Evolutionary conservation across 208 protist genomes (phyloP), one percentile per base, ranked within the genome.

Genomic region (Trypanosoma melophagium): DNA sequence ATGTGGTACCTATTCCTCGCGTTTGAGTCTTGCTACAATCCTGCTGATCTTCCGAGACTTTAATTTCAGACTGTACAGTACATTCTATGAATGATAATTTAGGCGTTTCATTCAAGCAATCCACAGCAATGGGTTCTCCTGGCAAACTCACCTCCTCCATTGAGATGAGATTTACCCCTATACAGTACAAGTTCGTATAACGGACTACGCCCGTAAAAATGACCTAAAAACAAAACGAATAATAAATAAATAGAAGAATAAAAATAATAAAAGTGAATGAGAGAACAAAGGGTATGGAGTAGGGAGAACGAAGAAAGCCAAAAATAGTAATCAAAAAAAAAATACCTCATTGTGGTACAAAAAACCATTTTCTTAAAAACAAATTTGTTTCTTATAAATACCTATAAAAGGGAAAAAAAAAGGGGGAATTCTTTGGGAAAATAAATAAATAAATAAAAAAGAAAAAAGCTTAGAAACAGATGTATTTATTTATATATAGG

Each of bases 261-360:
- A 44, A 44, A 14, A 44, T 14, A 44, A 14, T 44, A 44, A 44
- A 7, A 7, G 12, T 14, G 12, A 44, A 25, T 17, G 10, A 41
- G 60, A 66, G 7, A 19, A 66, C 8, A 56, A 38, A 17, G 60
- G 7, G 12, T 44, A 44, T n/a, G n/a, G n/a, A n/a, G n/a, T n/a
- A n/a, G n/a, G n/a, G n/a, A n/a, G n/a, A 44, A 44, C 40, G 12
- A 7, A 44, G 40, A 44, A 44, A 44, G 12, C 7, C 8, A 54
- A 14, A 44, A 5, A 66, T 59, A 22, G 60, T 59, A 40, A 60
- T 21, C 42, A 66, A 66, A 47, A 66, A 66, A 53, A 66, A 66
- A n/a, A n/a, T n/a, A n/a, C n/a, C n/a, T n/a, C n/a, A n/a, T n/a
- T n/a, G n/a, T n/a, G n/a, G n/a, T n/a, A n/a, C n/a, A n/a, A n/a